Base-by-base conservation (phyloP, 2,329 filamentous ascomycete species). In the Colletotrichum phormii region DNA sequence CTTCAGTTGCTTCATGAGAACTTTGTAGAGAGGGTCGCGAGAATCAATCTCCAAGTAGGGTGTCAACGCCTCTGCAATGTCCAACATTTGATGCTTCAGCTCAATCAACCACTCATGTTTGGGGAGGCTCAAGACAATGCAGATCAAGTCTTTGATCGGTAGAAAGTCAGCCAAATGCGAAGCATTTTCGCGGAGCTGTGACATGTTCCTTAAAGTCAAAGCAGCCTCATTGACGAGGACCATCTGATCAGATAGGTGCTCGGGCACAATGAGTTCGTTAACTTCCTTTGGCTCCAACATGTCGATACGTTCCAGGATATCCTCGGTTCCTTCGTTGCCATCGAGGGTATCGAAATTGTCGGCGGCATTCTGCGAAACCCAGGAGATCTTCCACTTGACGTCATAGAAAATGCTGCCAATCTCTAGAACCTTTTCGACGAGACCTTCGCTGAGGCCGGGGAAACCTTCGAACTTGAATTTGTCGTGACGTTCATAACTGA, bases 391-490 rank as follows among this genome's bases (percentile, higher is more conserved):
- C 94, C 95, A 98, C 70, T 92, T 88, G 26, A 97, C 89, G 64
- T 97, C 88, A 79, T 95, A 97, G 82, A 95, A 97, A 13, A 98
- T 84, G 59, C 87, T 89, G 68, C 93, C 93, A 53, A 97, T 89
- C 74, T 95, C 91, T 62, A 98, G 86, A 2, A 93, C 92, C 79
- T 97, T 97, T 74, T 95, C 93, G 67, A 97, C 91, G 11, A 99
- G 88, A 3, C 94, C 94, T 81, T 98, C 97, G 0, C 95, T 94
- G 33, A 99, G 88, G 11, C 94, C 92, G 1, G 94, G 93, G 77
- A 98, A 98, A 5, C 94, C 94, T 77, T 97, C 95, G 76, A 98
- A 98, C 73, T 94, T 93, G 83, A 97, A 98, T 82, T 98, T 98
- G 80, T 98, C 97, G 58, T 96, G 96, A 55, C 95, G 90, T 81